Conservation (phyloP, 768 basidiomycete genomes). For the Tephrocybe sp. region DNA sequence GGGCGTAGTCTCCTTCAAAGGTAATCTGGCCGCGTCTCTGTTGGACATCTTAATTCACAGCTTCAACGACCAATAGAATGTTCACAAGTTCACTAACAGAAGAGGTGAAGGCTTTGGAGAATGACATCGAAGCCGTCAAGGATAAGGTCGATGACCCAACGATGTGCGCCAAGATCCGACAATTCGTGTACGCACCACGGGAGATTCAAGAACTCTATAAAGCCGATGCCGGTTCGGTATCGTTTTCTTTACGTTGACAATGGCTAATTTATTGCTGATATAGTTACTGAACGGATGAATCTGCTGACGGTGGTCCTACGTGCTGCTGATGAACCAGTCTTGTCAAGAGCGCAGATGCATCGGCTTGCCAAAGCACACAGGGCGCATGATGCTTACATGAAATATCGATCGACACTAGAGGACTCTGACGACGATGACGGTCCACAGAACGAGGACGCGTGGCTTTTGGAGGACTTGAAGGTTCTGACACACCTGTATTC, state of each 20-base stretch:
- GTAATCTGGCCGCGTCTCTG: constrained; percentile 33
- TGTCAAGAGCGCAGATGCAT: constrained; percentile 79
- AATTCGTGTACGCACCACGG: constrained; percentile 83
- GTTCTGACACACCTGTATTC: constrained; percentile 79
- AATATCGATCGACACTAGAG: constrained; percentile 52
- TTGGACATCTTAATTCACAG: background rate
- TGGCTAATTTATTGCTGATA: background rate
- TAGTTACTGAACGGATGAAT: constrained; percentile 70
- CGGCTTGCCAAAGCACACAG: constrained; percentile 75
- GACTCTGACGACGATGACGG: constrained; percentile 96
- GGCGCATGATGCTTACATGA: constrained; percentile 77
- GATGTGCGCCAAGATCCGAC: constrained; percentile 84
- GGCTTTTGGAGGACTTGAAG: constrained; percentile 92
- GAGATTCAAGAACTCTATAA: constrained; percentile 87
- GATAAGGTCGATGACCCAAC: constrained; percentile 87
- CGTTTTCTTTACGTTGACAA: background rate
- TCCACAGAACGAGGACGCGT: constrained; percentile 91
- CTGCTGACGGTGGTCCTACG: constrained; percentile 80
- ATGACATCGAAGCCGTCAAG: constrained; percentile 85
- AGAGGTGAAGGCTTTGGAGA: constrained; percentile 82
- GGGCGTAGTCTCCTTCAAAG: constrained; percentile 89
- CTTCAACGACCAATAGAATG: constrained; percentile 60
- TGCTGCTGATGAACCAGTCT: constrained; percentile 69
- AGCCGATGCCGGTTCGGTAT: constrained; percentile 72
- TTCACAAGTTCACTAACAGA: constrained; percentile 91